These are phyloP conservation scores for Volvox africanus DNA, from an alignment of 139 green algal genomes.

Conservation along the genomic window DNA sequence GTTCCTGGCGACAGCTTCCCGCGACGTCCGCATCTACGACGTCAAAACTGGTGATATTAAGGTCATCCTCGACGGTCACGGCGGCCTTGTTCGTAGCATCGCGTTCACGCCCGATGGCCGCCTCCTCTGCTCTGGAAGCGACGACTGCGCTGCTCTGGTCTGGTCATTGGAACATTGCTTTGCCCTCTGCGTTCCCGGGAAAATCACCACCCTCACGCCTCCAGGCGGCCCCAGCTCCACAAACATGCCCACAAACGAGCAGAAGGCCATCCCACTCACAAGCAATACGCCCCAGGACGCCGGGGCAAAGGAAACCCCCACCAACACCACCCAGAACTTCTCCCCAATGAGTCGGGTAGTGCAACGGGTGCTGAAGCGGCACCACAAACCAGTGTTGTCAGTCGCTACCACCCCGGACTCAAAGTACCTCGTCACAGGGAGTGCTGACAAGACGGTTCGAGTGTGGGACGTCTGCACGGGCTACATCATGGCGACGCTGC, in stretches of 20 bases:
- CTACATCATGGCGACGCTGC: constrained; percentile 31
- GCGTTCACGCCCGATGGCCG: constrained; percentile 41
- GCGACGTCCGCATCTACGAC: constrained; percentile 36
- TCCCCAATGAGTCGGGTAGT: background rate
- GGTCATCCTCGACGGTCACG: constrained; percentile 31
- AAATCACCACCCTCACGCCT: background rate
- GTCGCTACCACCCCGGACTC: constrained; percentile 32
- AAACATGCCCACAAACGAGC: constrained; percentile 27
- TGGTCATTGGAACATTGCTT: constrained; percentile 21
- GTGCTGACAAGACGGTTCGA: constrained; percentile 34
- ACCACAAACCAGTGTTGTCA: constrained; percentile 29
- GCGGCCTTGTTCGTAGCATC: constrained; percentile 32
- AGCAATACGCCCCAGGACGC: background rate
- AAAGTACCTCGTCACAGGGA: constrained; percentile 35
- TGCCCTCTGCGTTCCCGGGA: background rate
- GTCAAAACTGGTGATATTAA: background rate
- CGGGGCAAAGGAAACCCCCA: background rate
- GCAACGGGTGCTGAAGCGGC: background rate
- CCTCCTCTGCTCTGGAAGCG: constrained; percentile 15
- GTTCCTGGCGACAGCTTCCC: constrained; percentile 16
- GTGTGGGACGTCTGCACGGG: constrained; percentile 45
- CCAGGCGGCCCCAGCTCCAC: constrained; percentile 19
- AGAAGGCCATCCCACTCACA: background rate
- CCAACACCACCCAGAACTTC: background rate
- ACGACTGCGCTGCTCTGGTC: constrained; percentile 21